phyloP scores from a whole-genome alignment of 192 early-diverging fungal genomes.

The Entomortierella chlamydospora region DNA sequence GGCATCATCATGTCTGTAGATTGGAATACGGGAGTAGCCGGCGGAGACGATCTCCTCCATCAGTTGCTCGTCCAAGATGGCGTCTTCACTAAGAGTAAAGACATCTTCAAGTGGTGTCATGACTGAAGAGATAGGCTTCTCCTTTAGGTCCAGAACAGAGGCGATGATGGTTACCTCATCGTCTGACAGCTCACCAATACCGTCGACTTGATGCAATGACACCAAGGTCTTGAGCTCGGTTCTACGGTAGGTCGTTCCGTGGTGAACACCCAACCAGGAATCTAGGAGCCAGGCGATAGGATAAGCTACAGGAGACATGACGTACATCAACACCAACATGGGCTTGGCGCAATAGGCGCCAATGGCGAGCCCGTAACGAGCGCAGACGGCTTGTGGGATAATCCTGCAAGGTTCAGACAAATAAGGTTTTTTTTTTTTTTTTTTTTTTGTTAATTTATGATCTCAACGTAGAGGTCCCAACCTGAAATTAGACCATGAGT shows the following conservation, averaged over 20 bases:
- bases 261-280: conserved; percentile 84
- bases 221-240: conserved; percentile 82
- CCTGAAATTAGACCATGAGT: not conserved
- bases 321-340: conserved; percentile 73
- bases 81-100: conserved; percentile 73
- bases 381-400: conserved; percentile 78
- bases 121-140: conserved; percentile 72
- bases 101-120: conserved; percentile 81
- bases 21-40: conserved; percentile 84
- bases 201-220: conserved; percentile 74
- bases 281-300: conserved; percentile 93
- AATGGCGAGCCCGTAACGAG: conserved; percentile 90
- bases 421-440: not conserved
- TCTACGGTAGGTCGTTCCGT: conserved; percentile 87
- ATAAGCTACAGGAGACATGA: conserved; percentile 81
- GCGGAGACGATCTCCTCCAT: conserved; percentile 70
- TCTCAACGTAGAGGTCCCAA: no score
- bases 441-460: not conserved
- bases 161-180: conserved; percentile 87
- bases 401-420: conserved; percentile 14
- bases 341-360: conserved; percentile 87
- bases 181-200: conserved; percentile 75
- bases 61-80: conserved; percentile 67
- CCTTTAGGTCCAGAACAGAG: conserved; percentile 80
- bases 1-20: conserved; percentile 69